These are phyloP conservation scores for Rhodamnia rubescens DNA, from an alignment of 345 rosid species.

Conservation along the genomic window DNA sequence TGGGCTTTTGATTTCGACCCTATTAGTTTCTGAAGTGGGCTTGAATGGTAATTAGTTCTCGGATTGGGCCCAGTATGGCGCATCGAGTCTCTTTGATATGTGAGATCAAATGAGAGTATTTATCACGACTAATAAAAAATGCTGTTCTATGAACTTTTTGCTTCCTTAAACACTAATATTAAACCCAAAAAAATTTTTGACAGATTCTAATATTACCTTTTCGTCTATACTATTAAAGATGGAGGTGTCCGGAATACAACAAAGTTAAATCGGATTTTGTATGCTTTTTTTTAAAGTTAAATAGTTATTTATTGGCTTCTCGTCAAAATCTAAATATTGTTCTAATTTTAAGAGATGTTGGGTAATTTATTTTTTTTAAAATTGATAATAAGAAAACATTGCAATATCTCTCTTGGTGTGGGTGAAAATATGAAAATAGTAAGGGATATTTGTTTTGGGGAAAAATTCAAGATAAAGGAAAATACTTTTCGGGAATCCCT, in stretches of 20 bases:
- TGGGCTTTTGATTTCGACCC: background rate
- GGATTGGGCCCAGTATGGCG: background rate
- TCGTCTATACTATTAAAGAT: background rate
- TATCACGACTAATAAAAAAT: background rate
- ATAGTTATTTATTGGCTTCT: background rate
- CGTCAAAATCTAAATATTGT: background rate
- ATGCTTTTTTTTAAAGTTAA: background rate
- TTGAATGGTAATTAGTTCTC: background rate
- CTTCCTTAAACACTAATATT: background rate
- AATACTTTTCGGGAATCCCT: no score
- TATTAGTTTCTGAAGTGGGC: background rate
- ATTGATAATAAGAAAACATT: no score
- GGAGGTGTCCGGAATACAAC: background rate
- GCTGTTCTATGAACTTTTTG: background rate
- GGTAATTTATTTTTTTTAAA: no score
- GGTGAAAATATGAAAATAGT: no score
- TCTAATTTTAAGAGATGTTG: background rate
- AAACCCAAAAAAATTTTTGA: background rate
- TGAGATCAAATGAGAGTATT: background rate
- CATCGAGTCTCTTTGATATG: background rate
- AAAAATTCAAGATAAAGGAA: no score
- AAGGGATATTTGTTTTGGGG: no score
- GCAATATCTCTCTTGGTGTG: no score
- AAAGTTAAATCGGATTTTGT: background rate
- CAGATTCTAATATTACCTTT: background rate